phyloP scores from a whole-genome alignment of 495 filamentous ascomycete genomes.

The Daldinia concentrica region DNA sequence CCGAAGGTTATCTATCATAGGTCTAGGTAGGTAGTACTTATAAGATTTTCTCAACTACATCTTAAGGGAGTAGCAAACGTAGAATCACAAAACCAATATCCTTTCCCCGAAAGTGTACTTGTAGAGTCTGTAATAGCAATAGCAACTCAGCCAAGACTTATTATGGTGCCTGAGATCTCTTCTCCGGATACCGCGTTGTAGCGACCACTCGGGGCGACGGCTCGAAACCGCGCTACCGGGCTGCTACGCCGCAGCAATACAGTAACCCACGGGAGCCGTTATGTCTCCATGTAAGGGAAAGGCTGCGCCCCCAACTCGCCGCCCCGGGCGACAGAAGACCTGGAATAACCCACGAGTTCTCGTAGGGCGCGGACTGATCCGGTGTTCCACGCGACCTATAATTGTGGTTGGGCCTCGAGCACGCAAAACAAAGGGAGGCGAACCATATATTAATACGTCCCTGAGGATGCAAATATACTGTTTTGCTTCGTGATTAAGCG shows the following conservation, averaged over 20 bases:
- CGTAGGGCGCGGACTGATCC: neutral
- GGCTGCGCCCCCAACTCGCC: conserved; percentile 3
- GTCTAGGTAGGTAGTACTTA: too few species aligned
- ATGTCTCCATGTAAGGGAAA: neutral
- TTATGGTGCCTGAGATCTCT: neutral
- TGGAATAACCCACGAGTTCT: neutral
- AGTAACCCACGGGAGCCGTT: conserved; percentile 1
- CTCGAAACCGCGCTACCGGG: conserved; percentile 4
- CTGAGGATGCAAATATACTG: neutral
- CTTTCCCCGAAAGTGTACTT: neutral
- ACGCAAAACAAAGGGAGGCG: neutral
- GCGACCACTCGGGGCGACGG: neutral
- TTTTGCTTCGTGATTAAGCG: neutral
- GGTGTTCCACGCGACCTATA: neutral
- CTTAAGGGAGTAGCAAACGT: neutral
- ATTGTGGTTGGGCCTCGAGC: neutral
- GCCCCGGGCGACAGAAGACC: neutral
- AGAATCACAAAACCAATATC: neutral
- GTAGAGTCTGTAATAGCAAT: neutral
- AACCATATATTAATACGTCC: neutral
- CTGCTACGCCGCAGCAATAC: conserved; percentile 3
- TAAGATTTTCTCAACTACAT: neutral
- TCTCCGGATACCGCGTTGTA: neutral
- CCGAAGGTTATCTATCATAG: neutral
- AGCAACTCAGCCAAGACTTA: neutral